Evolutionary conservation across 208 protist genomes (phyloP), one percentile per base, ranked within the genome.

Genomic region (Leishmania lainsoni): DNA sequence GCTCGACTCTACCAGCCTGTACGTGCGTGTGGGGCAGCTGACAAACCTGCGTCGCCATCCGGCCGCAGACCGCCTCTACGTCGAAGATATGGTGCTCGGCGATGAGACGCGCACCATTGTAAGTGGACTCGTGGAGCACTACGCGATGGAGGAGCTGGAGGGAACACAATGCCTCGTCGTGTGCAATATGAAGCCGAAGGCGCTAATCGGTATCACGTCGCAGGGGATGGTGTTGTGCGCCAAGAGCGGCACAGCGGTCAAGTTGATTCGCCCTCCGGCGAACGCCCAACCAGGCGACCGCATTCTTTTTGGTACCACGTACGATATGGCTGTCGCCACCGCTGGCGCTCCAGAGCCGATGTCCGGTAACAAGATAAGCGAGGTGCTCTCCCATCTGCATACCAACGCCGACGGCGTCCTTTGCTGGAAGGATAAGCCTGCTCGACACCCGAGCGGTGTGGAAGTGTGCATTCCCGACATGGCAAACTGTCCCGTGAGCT

Each of bases 201-300:
- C 95, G 56, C 88, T 99, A 61, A 92, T 93, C 81, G 98, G 96
- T 10, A 88, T 99, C 58, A 87, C 85, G 1, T 97, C 93, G 26
- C 89, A 96, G n/a, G 98, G 94, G 26, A 99, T 99, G 98, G 90
- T 99, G 75, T 83, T 99, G 49, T 98, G 95, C 81, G 95, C 95
- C 0, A 93, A 89, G 39, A 92, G 83, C 59, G 93, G 86, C n/a
- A 81, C 81, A 5, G 82, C 72, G 42, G 82, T 92, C 39, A 79
- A 77, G 35, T 87, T 98, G 49, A 86, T 95, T 54, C 87, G 83
- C 0, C 93, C 93, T 17, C 91, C 91, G 4, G 87, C 82, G 6
- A 90, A 86, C n/a, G 84, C 91, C 63, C 72, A 91, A 73, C 89
- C 90, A 8, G 93, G 93, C 4, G 90, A 94, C 69, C 90, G 91